Base-by-base conservation (phyloP, 2,329 filamentous ascomycete genomes). In the Huntiella moniliformis region DNA sequence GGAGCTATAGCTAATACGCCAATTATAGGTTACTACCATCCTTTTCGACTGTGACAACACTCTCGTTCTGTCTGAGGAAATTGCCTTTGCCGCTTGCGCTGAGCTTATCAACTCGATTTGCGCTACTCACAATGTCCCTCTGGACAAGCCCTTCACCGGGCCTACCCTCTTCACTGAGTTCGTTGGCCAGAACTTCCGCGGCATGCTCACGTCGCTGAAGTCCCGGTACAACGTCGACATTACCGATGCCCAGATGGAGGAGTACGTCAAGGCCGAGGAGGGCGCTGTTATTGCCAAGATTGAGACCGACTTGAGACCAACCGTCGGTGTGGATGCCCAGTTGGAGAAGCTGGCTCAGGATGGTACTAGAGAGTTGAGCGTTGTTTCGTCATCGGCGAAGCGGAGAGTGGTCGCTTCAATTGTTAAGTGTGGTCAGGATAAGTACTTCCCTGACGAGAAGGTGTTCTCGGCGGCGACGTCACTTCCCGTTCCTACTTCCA, bases 171-270 rank as follows among this genome's bases (percentile, higher is more conserved):
- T 93, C 64, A 67, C 70, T 54, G 82, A 93, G 65, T 94, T 92
- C 57, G 84, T 94, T 55, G 86, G 87, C 56, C 81, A 91, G 61
- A 93, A 92, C 72, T 94, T 93, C 73, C 83, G 85, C 54, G 83
- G 84, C 63, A 93, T 93, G 83, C 78, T 93, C 64, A 63, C 67
- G 49, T 76, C 74, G 51, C 74, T 94, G 51, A 77, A 86, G 62
- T 66, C 75, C 61, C 79, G 82, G 62, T 77, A 83, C 68, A 68
- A 70, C 62, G 88, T 93, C 63, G 64, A 70, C 45, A 73, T 94
- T 63, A 55, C 63, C 18, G 61, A 69, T 15, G 75, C 74, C 2
- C 82, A 92, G 57, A 63, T 86, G 48, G 77, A 91, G 55, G 60
- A 58, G 36, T 92, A 84, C 60, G 83, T 92, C 51, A 69, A 66